These are phyloP conservation scores for Inga laurina DNA, from an alignment of 306 rosid species.

Conservation along the genomic window DNA sequence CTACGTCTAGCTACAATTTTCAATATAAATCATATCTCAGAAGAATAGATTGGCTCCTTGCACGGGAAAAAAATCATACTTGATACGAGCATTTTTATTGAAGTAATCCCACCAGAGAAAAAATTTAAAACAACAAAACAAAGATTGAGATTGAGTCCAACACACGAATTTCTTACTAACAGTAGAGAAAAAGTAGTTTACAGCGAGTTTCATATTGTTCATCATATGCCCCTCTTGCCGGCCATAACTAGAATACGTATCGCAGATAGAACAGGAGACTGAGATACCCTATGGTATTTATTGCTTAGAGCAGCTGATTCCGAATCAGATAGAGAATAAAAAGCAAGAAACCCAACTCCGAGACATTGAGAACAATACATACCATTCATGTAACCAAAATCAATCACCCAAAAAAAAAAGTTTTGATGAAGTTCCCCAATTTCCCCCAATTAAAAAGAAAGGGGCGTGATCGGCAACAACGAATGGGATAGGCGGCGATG, in stretches of 20 bases:
- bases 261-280: background rate
- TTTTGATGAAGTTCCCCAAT: background rate
- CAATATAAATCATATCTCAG: background rate
- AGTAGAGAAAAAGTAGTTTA: background rate
- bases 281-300: background rate
- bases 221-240: background rate
- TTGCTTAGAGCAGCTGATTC: background rate
- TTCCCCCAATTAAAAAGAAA: background rate
- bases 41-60: background rate
- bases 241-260: background rate
- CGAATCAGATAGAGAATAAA: background rate
- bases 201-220: background rate
- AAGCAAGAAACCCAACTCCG: background rate
- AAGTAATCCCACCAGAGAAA: background rate
- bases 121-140: background rate
- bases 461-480: background rate
- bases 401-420: background rate
- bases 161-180: background rate
- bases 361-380: background rate
- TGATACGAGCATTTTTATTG: background rate
- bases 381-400: background rate
- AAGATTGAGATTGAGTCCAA: background rate
- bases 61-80: background rate
- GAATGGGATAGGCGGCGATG: background rate
- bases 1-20: background rate